Conservation (phyloP, 352 stramenopile genomes). For the Globisporangium camurandrum region DNA sequence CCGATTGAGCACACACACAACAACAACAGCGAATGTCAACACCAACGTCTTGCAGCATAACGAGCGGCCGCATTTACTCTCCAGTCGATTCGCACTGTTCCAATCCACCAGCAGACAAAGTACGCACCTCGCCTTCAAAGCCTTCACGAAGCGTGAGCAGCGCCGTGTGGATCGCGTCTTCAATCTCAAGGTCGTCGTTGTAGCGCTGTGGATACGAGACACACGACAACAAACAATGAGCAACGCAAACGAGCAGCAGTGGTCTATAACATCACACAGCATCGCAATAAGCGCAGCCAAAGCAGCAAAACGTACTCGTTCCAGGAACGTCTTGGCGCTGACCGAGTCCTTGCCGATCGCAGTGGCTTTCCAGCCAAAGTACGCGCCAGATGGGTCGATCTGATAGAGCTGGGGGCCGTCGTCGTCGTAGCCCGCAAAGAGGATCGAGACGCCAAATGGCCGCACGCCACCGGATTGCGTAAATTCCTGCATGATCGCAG, state of each 20-base stretch:
- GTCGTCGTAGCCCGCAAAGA: constrained; percentile 97
- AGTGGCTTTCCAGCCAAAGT: constrained; percentile 99
- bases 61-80: neutral
- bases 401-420: constrained; percentile 97
- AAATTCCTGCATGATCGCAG: constrained; percentile 99
- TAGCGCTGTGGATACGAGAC: constrained; percentile 47
- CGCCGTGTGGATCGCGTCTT: constrained; percentile 99
- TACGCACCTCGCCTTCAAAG: constrained; percentile 91
- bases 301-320: constrained; percentile 71
- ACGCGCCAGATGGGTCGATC: constrained; percentile 96
- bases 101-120: neutral
- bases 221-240: constrained; percentile 3
- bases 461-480: constrained; percentile 96
- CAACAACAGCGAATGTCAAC: neutral
- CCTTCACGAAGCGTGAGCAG: constrained; percentile 98
- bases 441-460: constrained; percentile 97
- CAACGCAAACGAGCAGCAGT: too few species aligned
- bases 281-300: neutral
- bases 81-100: neutral
- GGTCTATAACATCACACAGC: neutral
- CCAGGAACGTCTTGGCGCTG: constrained; percentile 98
- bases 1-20: constrained; percentile 21
- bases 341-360: constrained; percentile 98
- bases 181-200: constrained; percentile 98
- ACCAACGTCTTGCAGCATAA: neutral